phyloP scores from a whole-genome alignment of 208 protist species.

The Trypanosoma lewisi region DNA sequence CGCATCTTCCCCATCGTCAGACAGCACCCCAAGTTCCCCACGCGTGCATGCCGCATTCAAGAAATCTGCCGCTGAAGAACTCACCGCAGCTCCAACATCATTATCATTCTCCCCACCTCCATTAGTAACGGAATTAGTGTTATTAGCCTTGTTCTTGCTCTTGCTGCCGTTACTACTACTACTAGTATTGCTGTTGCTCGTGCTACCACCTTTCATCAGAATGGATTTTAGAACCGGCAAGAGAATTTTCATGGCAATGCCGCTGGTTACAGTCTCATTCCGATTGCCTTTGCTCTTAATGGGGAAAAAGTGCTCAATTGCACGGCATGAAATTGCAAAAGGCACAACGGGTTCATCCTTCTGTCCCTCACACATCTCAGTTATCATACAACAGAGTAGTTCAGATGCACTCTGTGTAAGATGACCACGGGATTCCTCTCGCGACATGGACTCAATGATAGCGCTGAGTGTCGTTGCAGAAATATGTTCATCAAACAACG shows the following conservation, averaged over 20 bases:
- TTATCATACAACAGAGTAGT: constrained; percentile 51
- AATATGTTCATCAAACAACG: constrained; percentile 28
- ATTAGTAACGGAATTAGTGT: not conserved
- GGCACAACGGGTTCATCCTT: constrained; percentile 16
- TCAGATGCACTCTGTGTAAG: constrained; percentile 48
- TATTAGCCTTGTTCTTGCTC: not conserved
- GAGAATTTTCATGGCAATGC: constrained; percentile 13
- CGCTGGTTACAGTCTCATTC: not conserved
- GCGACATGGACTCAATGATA: constrained; percentile 72
- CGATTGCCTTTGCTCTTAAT: not conserved
- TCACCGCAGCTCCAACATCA: constrained; percentile 7
- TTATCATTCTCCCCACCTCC: not conserved
- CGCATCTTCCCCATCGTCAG: constrained; percentile 25
- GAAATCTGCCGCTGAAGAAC: constrained; percentile 41
- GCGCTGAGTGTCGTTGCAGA: constrained; percentile 61
- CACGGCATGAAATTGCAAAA: constrained; percentile 4
- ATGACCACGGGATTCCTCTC: constrained; percentile 51
- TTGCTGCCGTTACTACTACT: not conserved
- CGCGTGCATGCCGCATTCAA: constrained; percentile 58
- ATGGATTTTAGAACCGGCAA: constrained; percentile 16
- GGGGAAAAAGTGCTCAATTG: constrained; percentile 31
- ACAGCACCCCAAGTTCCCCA: constrained; percentile 12
- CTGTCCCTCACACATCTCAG: constrained; percentile 10
- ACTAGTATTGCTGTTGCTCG: not conserved
- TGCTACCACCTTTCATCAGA: constrained; percentile 16